A percentile compares a stretch with the other conserved stretches of the same genome.
phyloP scores from a whole-genome alignment of 352 stramenopile genomes.

The Globisporangium polare region DNA sequence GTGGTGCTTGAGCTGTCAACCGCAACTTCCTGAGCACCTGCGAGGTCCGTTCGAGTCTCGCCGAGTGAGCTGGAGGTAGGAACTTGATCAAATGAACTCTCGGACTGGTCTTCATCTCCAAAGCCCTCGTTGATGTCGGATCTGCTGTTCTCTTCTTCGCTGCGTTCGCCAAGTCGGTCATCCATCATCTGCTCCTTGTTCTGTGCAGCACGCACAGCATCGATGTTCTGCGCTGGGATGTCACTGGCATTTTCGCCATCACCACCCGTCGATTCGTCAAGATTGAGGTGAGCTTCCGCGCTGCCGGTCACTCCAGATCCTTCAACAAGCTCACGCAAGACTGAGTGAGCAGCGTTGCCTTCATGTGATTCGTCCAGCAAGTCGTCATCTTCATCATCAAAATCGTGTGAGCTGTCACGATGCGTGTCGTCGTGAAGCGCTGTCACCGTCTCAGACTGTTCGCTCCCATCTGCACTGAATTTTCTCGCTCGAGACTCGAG shows the following conservation, averaged over 20 bases:
- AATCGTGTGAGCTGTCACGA: not conserved
- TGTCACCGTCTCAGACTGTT: not conserved
- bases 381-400: not conserved
- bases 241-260: not conserved
- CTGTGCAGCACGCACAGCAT: not conserved
- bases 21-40: not conserved
- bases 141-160: not conserved
- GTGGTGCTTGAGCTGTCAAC: not conserved
- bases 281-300: not conserved
- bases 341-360: not conserved
- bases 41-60: not conserved
- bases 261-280: not conserved
- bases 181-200: not conserved
- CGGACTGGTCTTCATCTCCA: not conserved
- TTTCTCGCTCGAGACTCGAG: not conserved
- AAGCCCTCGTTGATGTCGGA: not conserved
- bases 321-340: not conserved
- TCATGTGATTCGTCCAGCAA: not conserved
- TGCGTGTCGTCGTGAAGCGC: not conserved
- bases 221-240: not conserved
- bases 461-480: not conserved
- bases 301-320: not conserved
- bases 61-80: not conserved
- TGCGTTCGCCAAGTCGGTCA: not conserved
- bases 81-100: slow-evolving; percentile 8